phyloP scores from a whole-genome alignment of 1,139 yeast species.

The Komagataea norvegica region DNA sequence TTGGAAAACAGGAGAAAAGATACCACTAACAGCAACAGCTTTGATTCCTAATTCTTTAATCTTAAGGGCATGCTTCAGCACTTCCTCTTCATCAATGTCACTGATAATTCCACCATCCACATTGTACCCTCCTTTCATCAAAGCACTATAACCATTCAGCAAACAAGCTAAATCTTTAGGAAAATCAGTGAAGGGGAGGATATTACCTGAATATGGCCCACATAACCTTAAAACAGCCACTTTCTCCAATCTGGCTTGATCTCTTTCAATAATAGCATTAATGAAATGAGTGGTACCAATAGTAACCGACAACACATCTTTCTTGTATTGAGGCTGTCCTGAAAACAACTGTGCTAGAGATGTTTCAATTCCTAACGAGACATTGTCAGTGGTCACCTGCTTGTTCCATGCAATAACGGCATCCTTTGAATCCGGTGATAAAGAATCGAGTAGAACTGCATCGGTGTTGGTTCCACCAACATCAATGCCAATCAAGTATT shows the following conservation, averaged over 20 bases:
- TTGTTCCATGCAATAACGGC: constrained; percentile 40
- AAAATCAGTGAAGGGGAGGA: constrained; percentile 39
- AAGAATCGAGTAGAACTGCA: constrained; percentile 38
- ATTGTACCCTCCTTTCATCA: constrained; percentile 36
- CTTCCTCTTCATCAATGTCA: constrained; percentile 31
- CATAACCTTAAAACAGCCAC: constrained; percentile 39
- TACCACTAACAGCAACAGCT: constrained; percentile 36
- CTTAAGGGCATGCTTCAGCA: constrained; percentile 28
- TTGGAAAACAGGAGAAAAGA: constrained; percentile 35
- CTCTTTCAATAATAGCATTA: constrained; percentile 42
- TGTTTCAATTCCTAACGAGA: constrained; percentile 37
- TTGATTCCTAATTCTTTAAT: constrained; percentile 31
- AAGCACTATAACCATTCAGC: constrained; percentile 32
- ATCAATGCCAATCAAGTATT: constrained; percentile 36
- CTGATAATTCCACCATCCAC: constrained; percentile 37
- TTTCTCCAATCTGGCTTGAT: constrained; percentile 33
- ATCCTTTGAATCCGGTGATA: constrained; percentile 24
- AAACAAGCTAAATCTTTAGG: constrained; percentile 33
- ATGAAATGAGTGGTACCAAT: constrained; percentile 45
- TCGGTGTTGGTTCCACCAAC: constrained; percentile 50
- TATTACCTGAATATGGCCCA: constrained; percentile 34
- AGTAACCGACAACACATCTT: constrained; percentile 35
- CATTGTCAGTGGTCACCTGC: constrained; percentile 39
- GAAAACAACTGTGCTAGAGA: constrained; percentile 33
- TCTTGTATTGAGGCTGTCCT: constrained; percentile 16